Evolutionary conservation across 2,329 filamentous ascomycete species (phyloP), one percentile per base, ranked within the genome.

Genomic region (Alternaria ethzedia): DNA sequence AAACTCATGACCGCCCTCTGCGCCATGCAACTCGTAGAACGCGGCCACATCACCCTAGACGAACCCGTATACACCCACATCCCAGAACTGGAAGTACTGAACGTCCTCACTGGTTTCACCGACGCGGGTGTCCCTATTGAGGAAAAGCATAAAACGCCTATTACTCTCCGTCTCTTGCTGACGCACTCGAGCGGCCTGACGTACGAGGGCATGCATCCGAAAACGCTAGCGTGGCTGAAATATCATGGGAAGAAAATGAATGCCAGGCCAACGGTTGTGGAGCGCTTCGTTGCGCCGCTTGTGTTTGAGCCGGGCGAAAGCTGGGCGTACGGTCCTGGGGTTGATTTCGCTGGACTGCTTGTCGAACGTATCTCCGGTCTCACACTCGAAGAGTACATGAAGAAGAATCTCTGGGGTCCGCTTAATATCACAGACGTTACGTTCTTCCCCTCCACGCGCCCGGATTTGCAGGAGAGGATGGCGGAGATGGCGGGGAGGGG

Each of bases 371-470:
- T 83, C 78, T 83, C 70, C 25, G 73, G 76, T 6, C 75, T 77
- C 63, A 85, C 88, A 0, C 75, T 91, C 5, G 74, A 90, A 1
- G 87, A 87, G 63, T 87, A 91, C 65, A 89, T 89, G 1, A 87
- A 88, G 0, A 81, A 85, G 28, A 74, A 83, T 59, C 79, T 86
- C 11, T 81, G 83, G 74, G 71, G 79, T 52, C 83, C 82, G 1
- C 76, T 85, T 3, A 80, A 78, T 0, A 75, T 86, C 54, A 79
- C 81, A 2, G 82, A 86, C 46, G 83, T 89, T 68, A 85, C 82
- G 55, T 88, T 91, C 82, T 79, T 88, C 50, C 87, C 71, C 0
- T 63, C 57, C 2, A 54, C 43, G 9, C 67, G 73, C 3, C 71
- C 72, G 6, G 75, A 76, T 25, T 20, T 78, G 12, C 58, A 66